Percentiles rank a stretch among this genome's conserved stretches.
phyloP scores from a whole-genome alignment of 805 yeast genomes.

The Blastobotrys parvus region DNA sequence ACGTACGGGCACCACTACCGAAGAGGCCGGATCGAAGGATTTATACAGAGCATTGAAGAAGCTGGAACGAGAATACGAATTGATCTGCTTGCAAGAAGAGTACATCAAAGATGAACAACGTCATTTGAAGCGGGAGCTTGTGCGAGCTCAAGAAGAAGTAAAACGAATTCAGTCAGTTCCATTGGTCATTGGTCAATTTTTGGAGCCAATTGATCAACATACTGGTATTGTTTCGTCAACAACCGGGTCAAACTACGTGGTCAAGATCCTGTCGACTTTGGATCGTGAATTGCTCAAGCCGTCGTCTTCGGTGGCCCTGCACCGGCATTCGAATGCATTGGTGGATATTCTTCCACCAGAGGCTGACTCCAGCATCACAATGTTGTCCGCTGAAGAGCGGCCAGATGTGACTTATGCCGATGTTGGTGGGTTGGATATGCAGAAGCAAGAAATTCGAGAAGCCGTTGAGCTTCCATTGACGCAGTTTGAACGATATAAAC shows the following conservation, averaged over 20 bases:
- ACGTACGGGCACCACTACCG: background rate
- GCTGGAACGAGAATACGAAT: constrained; percentile 82
- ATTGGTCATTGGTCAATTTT: constrained; percentile 92
- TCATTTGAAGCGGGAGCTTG: constrained; percentile 85
- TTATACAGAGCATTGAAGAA: constrained; percentile 78
- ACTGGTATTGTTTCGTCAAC: constrained; percentile 97
- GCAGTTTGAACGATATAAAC: constrained; percentile 91
- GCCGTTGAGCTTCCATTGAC: constrained; percentile 96
- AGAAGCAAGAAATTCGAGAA: constrained; percentile 96
- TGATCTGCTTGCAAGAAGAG: constrained; percentile 82
- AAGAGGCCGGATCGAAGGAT: constrained; percentile 33
- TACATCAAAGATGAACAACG: constrained; percentile 98
- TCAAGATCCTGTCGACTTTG: constrained; percentile 84
- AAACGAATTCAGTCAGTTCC: constrained; percentile 97
- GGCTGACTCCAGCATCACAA: constrained; percentile 93
- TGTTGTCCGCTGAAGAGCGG: constrained; percentile 88
- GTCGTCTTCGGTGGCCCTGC: constrained; percentile 91
- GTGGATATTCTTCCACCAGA: constrained; percentile 98
- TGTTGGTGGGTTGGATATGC: constrained; percentile 99
- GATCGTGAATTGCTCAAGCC: constrained; percentile 93
- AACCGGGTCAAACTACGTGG: constrained; percentile 96
- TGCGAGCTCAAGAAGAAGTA: constrained; percentile 97
- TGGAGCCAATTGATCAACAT: constrained; percentile 94
- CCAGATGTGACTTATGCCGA: constrained; percentile 96
- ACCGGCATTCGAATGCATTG: constrained; percentile 95